Evolutionary conservation across 495 filamentous ascomycete species (phyloP).

Genomic region (Tetracladium setigerum): DNA sequence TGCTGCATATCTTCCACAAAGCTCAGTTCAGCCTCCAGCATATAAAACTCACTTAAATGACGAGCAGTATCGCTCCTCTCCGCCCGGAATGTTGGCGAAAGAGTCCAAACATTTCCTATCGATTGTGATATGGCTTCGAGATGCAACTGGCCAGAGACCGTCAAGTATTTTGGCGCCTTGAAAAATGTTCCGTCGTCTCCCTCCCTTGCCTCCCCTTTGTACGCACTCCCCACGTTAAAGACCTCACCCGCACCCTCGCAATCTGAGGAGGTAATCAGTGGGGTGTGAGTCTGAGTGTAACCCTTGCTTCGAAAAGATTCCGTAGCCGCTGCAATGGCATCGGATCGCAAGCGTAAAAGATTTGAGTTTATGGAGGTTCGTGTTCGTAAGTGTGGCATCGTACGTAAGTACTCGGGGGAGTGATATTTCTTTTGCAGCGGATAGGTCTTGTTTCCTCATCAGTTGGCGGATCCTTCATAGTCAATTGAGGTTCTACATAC

Average conservation of each 20-base stretch:
- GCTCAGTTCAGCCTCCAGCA: constrained; percentile 86
- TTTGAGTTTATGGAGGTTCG: constrained; percentile 76
- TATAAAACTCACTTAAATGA: constrained; percentile 96
- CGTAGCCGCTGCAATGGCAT: constrained; percentile 62
- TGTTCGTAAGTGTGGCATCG: constrained; percentile 80
- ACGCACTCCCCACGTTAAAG: constrained; percentile 52
- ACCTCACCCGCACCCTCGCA: constrained; percentile 96
- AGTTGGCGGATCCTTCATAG: not conserved
- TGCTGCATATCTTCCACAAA: constrained; percentile 62
- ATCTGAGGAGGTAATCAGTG: constrained; percentile 92
- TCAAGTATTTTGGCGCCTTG: constrained; percentile 85
- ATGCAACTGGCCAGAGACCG: constrained; percentile 91
- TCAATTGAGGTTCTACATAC: constrained; percentile 38
- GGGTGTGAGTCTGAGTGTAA: constrained; percentile 85
- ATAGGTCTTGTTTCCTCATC: constrained; percentile 13
- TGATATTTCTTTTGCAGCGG: constrained; percentile 25
- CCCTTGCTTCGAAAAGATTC: constrained; percentile 59
- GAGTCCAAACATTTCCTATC: constrained; percentile 84
- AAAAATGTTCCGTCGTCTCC: constrained; percentile 53
- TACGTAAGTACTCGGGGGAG: constrained; percentile 63
- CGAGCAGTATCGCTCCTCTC: constrained; percentile 91
- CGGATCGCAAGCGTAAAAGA: constrained; percentile 77
- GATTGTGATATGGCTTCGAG: constrained; percentile 87
- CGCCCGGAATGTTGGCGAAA: constrained; percentile 89
- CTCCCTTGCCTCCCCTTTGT: constrained; percentile 24